Percentiles rank a stretch among this genome's conserved stretches.
These are phyloP conservation scores for Hypericum perforatum DNA, from an alignment of 345 rosid species.

Conservation along the genomic window DNA sequence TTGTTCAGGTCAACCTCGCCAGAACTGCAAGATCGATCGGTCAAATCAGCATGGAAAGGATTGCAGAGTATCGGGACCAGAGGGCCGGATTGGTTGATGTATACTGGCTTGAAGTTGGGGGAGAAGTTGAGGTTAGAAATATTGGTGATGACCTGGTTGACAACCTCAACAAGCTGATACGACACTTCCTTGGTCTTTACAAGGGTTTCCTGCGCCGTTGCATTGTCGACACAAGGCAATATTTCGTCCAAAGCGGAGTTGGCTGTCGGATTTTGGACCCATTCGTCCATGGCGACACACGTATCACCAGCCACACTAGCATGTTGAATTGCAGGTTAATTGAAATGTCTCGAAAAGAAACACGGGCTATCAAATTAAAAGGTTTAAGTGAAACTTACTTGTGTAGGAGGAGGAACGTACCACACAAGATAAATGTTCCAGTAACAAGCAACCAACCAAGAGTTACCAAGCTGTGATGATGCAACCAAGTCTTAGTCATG, in stretches of 20 bases:
- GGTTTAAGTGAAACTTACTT: conserved; percentile 41
- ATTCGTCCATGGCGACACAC: conserved; percentile 78
- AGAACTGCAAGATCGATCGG: conserved; percentile 47
- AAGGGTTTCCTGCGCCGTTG: conserved; percentile 70
- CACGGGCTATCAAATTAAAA: neutral
- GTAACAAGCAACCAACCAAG: conserved; percentile 89
- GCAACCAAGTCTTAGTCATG: neutral
- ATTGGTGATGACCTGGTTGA: conserved; percentile 84
- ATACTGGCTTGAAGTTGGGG: conserved; percentile 61
- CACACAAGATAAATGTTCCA: conserved; percentile 78
- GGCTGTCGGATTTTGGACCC: conserved; percentile 71
- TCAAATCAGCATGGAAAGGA: conserved; percentile 53
- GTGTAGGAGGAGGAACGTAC: conserved; percentile 79
- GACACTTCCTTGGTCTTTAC: conserved; percentile 62
- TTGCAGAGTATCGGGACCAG: conserved; percentile 77
- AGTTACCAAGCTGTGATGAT: conserved; percentile 57
- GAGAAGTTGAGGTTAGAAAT: conserved; percentile 87
- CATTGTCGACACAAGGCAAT: conserved; percentile 72
- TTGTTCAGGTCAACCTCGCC: conserved; percentile 69
- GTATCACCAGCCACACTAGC: conserved; percentile 75
- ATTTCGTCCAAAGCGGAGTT: conserved; percentile 81
- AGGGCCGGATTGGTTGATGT: conserved; percentile 90
- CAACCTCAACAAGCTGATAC: conserved; percentile 58
- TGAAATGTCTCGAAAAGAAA: conserved; percentile 2
- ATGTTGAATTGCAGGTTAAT: neutral